Percentiles rank a stretch among this genome's conserved stretches.
Evolutionary conservation across 2,329 filamentous ascomycete genomes (phyloP).

Genomic region (Pseudogymnoascus sp.): DNA sequence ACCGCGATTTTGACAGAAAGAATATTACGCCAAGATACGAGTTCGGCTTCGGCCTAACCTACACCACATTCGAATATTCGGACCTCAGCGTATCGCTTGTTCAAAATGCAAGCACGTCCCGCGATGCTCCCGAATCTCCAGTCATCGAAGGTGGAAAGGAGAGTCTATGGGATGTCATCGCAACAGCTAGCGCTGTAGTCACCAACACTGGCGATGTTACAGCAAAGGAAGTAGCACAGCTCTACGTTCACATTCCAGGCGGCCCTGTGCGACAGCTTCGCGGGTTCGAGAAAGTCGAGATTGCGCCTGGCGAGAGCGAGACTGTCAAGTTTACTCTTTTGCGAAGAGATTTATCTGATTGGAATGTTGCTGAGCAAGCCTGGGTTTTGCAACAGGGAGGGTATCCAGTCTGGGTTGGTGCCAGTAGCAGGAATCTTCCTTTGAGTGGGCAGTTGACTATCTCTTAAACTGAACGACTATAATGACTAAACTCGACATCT

Average conservation of each 20-base stretch:
- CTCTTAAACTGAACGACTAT: not conserved
- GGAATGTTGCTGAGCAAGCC: conserved; percentile 70
- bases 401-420: conserved; percentile 26
- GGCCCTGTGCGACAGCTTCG: conserved; percentile 53
- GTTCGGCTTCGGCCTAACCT: conserved; percentile 44
- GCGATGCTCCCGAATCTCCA: not conserved
- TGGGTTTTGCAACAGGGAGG: conserved; percentile 50
- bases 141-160: conserved; percentile 39
- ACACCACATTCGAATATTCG: conserved; percentile 41
- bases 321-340: conserved; percentile 63
- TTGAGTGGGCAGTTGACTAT: conserved; percentile 19
- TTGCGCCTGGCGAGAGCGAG: conserved; percentile 57
- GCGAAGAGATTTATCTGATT: conserved; percentile 77
- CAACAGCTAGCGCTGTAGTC: conserved; percentile 47
- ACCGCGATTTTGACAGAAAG: conserved; percentile 41
- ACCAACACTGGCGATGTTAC: conserved; percentile 51
- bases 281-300: conserved; percentile 68
- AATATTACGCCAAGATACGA: conserved; percentile 30
- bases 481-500: not conserved
- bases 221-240: conserved; percentile 46
- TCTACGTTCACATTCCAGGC: conserved; percentile 74
- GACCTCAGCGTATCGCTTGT: conserved; percentile 8
- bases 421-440: conserved; percentile 24
- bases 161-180: conserved; percentile 55
- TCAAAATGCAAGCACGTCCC: not conserved